These are phyloP conservation scores for Endocalyx cinctus DNA, from an alignment of 2,329 filamentous ascomycete genomes.

Conservation along the genomic window DNA sequence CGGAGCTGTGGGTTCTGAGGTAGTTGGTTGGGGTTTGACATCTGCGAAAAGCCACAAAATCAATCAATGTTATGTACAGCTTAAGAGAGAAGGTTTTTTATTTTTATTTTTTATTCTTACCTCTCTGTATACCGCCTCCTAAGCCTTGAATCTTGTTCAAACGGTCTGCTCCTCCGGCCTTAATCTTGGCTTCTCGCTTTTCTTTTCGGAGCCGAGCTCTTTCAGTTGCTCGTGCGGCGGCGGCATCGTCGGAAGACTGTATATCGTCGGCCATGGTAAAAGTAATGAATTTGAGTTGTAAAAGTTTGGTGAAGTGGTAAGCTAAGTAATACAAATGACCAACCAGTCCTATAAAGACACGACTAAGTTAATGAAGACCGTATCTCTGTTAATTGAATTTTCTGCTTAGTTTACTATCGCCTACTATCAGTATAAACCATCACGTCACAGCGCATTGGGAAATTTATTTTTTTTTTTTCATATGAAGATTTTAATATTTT, in stretches of 20 bases:
- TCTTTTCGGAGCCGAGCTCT: conserved; percentile 74
- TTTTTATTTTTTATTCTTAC: too few species aligned
- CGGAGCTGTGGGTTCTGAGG: conserved; percentile 22
- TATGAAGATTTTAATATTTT: too few species aligned
- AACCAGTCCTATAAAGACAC: background rate
- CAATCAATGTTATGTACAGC: too few species aligned
- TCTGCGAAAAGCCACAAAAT: too few species aligned
- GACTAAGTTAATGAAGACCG: too few species aligned
- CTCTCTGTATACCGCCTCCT: conserved; percentile 51
- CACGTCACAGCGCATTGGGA: too few species aligned
- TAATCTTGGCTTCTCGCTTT: conserved; percentile 74
- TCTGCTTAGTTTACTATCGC: too few species aligned
- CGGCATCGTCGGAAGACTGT: conserved; percentile 38
- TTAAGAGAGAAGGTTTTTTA: too few species aligned
- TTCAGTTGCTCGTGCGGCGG: conserved; percentile 50
- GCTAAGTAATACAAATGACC: background rate
- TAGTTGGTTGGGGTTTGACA: conserved; percentile 24
- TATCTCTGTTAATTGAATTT: too few species aligned
- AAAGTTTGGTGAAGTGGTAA: background rate
- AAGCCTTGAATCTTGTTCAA: conserved; percentile 72
- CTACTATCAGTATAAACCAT: too few species aligned
- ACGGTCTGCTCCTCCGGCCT: conserved; percentile 63
- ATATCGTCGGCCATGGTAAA: conserved; percentile 24
- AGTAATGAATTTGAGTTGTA: background rate
- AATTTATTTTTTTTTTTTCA: too few species aligned